phyloP scores from a whole-genome alignment of 768 basidiomycete species.

The Amanita jacksonii region DNA sequence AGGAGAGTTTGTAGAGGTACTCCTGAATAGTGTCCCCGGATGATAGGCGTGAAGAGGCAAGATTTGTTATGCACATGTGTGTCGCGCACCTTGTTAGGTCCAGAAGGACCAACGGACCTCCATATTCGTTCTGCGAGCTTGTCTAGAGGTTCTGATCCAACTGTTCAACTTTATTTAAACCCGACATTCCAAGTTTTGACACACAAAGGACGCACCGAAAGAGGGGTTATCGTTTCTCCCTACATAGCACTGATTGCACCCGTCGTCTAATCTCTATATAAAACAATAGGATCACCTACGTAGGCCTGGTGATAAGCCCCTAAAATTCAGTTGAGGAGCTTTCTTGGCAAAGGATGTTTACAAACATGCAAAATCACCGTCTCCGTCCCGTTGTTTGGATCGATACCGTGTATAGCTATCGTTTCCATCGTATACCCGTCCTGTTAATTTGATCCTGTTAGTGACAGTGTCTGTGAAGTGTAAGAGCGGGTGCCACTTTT shows the following conservation, averaged over 20 bases:
- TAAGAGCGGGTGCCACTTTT: constrained; percentile 1
- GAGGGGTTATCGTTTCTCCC: constrained; percentile 83
- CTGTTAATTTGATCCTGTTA: constrained; percentile 24
- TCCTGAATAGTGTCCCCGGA: no score
- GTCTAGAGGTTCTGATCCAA: constrained; percentile 76
- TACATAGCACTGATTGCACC: constrained; percentile 66
- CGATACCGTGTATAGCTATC: constrained; percentile 60
- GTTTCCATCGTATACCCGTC: constrained; percentile 87
- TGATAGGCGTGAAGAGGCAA: not conserved
- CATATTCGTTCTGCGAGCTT: constrained; percentile 61
- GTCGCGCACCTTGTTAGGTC: constrained; percentile 82
- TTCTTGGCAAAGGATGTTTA: not conserved
- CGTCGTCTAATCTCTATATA: no score
- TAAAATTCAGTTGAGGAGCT: constrained; percentile 7
- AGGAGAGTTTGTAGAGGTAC: constrained; percentile 73
- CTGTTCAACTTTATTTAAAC: constrained; percentile 27
- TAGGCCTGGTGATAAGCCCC: constrained; percentile 37
- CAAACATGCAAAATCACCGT: constrained; percentile 44
- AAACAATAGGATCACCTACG: constrained; percentile 28
- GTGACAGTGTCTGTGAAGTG: not conserved
- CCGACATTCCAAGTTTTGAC: not conserved
- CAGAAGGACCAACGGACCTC: constrained; percentile 76
- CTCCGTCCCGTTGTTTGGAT: constrained; percentile 37
- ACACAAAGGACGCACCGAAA: constrained; percentile 49
- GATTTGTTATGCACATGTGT: no score